Base-by-base conservation (phyloP, 176 grass and related monocot species). In the Sorghum bicolor region DNA sequence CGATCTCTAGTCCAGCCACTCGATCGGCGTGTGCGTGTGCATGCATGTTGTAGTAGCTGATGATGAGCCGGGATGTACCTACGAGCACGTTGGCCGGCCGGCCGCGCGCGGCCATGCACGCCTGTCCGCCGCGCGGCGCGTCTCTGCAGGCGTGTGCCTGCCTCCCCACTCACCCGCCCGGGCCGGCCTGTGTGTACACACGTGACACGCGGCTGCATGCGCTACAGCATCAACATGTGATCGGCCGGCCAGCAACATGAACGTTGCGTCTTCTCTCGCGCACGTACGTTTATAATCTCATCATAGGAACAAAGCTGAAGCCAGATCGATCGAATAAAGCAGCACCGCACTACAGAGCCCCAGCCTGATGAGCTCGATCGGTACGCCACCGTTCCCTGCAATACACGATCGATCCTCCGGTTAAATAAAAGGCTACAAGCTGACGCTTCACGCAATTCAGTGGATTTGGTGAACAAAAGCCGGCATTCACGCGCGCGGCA, bases 101-200 rank as follows among this genome's bases (percentile, higher is more conserved):
- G 19, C 48, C 64, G 34, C 84, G 22, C 8, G 5, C 24, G 68
- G 68, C 77, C 84, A 74, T 39, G 69, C 84, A n/a, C 43, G 76
- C 19, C 77, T 67, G 85, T 24, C 77, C 71, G 39, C 39, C 84
- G 76, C 38, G 66, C 83, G 38, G 37, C 26, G 28, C 41, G 40
- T 24, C 80, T 61, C 24, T 64, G 79, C 24, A 44, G 37, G 2
- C 66, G 37, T 28, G 15, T 28, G 16, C 43, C 43, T 45, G 70
- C 39, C n/a, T 72, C 38, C 67, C 7, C 24, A 1, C 69, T 8
- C 2, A 15, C 15, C 1, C 65, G 67, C 24, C 3, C 15, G 16
- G 71, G 3, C 43, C 39, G 43, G n/a, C 39, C 6, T 11, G 1
- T 5, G 0, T 57, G 6, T 48, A 19, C 34, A 26, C 61, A 36